Evolutionary conservation across 2,329 filamentous ascomycete genomes (phyloP), one percentile per base, ranked within the genome.

Genomic region (Podosphaera aphanis): DNA sequence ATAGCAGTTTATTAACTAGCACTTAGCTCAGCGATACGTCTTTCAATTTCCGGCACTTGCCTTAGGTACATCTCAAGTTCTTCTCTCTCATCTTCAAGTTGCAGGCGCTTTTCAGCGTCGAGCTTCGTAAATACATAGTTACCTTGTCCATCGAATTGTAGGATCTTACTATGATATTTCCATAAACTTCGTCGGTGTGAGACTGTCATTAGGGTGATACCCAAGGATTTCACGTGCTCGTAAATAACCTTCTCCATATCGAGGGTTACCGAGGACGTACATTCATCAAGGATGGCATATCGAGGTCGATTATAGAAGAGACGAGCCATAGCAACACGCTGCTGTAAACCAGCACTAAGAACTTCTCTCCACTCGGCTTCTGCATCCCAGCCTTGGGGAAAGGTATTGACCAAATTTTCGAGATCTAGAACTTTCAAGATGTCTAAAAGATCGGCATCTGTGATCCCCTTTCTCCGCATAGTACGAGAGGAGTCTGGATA

Each of bases 311-410:
- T 88, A 63, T 95, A 95, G 63, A 94, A 94, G 16, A 93, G 71
- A 0, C 90, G 72, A 0, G 90, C 90, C 83, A 95, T 95, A 49
- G 90, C 90, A 19, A 98, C 83, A 45, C 90, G 80, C 65, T 98
- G 90, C 64, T 98, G 90, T 18, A 94, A 69, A 5, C 90, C 90
- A 11, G 83, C 84, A 0, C 83, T 93, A 23, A 98, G 71, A 0
- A 93, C 83, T 54, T 95, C 88, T 42, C 85, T 79, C 90, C 90
- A 98, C 64, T 95, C 88, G 45, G 88, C 85, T 63, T 94, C 85
- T 5, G 83, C 81, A 58, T 95, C 88, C 77, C 88, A 93, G 20
- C 83, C 84, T 49, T 71, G 67, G 15, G 74, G 73, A 48, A 83
- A 83, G 13, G 83, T 70, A 44, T 82, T 76, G 40, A 93, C 74